Base-by-base conservation (phyloP, 192 early-diverging fungal species). In the Backusella parvicylindrica region DNA sequence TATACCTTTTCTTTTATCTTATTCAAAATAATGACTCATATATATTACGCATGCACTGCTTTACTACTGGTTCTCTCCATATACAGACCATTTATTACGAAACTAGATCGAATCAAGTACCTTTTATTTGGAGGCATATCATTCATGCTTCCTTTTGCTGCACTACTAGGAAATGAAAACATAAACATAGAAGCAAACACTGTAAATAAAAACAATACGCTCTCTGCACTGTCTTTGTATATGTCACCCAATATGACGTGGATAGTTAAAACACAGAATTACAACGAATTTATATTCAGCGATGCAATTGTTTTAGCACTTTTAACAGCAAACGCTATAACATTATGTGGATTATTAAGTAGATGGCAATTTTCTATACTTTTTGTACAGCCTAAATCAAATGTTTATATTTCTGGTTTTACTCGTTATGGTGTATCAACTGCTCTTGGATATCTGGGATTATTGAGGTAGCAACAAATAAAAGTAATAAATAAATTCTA, bases 111-210 rank as follows among this genome's bases (percentile, higher is more conserved):
- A 28, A 31, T 76, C 28, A 82, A 82, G 41, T 49, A 72, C 26
- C 4, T 64, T 7, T n/a, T 76, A 13, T 28, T 83, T n/a, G 31
- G 43, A 28, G 7, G 7, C 53, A 75, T 83, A 56, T 64, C 84
- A 21, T 74, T 88, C 7, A 16, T 78, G 18, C 83, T 77, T 9
- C 82, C 86, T 33, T 85, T 77, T 53, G 50, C 28, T 56, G 30
- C 28, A 15, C 31, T 49, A 1, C 2, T 47, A 35, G 18, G 32
- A 50, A 13, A 36, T 67, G 26, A 68, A 36, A 16, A 23, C 16
- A 43, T 18, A 31, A 74, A 35, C 84, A 79, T 75, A 74, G 86
- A 50, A 77, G 84, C 64, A 86, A 67, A 21, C 60, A 77, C 71
- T 65, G 84, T 66, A 73, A 74, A 71, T 65, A 73, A 30, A 67